Percentiles rank a stretch among this genome's conserved stretches.
These are phyloP conservation scores for Acacia confusa DNA, from an alignment of 306 rosid genomes.

Conservation along the genomic window DNA sequence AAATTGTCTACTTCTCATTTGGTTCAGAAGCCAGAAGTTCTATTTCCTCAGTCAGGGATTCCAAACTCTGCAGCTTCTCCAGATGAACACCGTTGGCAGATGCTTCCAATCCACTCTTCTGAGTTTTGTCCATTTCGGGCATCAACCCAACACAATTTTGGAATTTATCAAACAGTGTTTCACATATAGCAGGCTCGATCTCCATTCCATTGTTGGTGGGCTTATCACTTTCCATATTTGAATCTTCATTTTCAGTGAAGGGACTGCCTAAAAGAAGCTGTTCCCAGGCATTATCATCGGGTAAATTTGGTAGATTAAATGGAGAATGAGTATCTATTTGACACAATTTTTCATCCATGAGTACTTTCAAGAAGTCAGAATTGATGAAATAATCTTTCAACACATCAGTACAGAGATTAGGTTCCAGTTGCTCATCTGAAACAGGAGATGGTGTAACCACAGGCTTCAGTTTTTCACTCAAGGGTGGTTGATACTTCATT, in stretches of 20 bases:
- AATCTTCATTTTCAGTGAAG: slow-evolving; percentile 46
- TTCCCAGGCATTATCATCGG: slow-evolving; percentile 72
- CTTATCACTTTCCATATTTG: slow-evolving; percentile 40
- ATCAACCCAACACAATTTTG: slow-evolving; percentile 45
- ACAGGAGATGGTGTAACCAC: slow-evolving; percentile 33
- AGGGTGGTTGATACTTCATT: slow-evolving; percentile 65
- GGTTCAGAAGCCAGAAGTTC: slow-evolving; percentile 46
- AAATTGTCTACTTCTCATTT: slow-evolving; percentile 19
- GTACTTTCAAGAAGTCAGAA: slow-evolving; percentile 76
- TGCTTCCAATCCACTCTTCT: slow-evolving; percentile 31
- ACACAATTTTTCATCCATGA: slow-evolving; percentile 68
- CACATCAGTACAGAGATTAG: slow-evolving; percentile 49
- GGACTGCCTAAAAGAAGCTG: slow-evolving; percentile 63
- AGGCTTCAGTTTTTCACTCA: slow-evolving; percentile 44
- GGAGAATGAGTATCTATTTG: slow-evolving; percentile 60
- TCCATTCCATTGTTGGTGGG: slow-evolving; percentile 45
- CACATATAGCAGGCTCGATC: slow-evolving; percentile 39
- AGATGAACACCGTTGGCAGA: slow-evolving; percentile 22
- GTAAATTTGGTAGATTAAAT: slow-evolving; percentile 61
- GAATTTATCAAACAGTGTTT: slow-evolving; percentile 34
- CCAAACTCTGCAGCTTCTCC: slow-evolving; percentile 42
- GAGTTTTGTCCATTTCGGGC: slow-evolving; percentile 55
- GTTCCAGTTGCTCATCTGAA: slow-evolving; percentile 43
- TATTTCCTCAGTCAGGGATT: slow-evolving; percentile 46
- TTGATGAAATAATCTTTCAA: slow-evolving; percentile 57